phyloP scores from a whole-genome alignment of 169 alveolate genomes.

The Eimeria tenella region DNA sequence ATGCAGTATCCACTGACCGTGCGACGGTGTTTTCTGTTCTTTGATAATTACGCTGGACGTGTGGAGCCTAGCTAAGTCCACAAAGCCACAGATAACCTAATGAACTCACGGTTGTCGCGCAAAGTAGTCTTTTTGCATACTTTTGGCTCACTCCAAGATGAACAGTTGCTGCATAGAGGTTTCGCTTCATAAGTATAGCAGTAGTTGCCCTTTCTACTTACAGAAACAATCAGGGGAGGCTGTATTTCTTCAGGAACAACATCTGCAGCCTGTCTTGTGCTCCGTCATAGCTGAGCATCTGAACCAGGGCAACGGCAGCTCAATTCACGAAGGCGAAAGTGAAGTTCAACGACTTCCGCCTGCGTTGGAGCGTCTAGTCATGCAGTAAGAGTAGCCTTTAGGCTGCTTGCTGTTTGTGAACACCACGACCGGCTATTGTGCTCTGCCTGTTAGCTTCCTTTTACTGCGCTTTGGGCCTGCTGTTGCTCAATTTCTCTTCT shows the following conservation, averaged over 20 bases:
- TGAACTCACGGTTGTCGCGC: no score
- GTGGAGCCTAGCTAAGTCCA: no score
- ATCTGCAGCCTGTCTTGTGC: constrained; percentile 92
- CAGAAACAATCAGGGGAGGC: no score
- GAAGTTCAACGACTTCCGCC: constrained; percentile 43
- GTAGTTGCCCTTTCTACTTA: no score
- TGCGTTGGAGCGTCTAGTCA: constrained; percentile 33
- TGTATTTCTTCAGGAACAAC: constrained; percentile 84
- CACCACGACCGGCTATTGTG: neutral
- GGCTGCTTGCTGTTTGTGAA: neutral
- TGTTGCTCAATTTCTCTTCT: neutral
- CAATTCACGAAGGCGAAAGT: neutral
- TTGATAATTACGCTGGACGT: no score
- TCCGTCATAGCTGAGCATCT: constrained; percentile 66
- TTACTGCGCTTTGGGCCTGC: neutral
- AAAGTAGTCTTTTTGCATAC: no score
- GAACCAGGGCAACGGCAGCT: constrained; percentile 19
- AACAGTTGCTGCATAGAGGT: no score
- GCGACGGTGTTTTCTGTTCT: no score
- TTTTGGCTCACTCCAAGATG: no score
- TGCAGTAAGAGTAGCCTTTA: constrained; percentile 20
- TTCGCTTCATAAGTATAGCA: no score
- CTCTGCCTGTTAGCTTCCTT: neutral
- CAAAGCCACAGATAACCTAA: no score
- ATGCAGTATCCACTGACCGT: no score